These are phyloP conservation scores for Papiliotrema terrestris DNA, from an alignment of 1,284 basidiomycete genomes.

Conservation along the genomic window DNA sequence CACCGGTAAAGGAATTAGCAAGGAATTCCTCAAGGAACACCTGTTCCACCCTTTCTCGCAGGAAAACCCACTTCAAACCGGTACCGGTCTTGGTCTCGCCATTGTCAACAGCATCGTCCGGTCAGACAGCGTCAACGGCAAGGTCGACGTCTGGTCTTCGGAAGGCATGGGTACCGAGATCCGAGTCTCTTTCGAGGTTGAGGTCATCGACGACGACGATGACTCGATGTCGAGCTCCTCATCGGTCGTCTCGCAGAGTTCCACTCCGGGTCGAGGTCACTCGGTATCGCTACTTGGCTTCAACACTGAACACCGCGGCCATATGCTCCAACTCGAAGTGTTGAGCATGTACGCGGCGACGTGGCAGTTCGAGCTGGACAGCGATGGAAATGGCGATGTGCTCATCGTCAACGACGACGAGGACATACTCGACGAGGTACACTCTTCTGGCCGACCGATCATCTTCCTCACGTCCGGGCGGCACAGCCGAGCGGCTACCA, in stretches of 20 bases:
- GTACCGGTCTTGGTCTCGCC: conserved; percentile 92
- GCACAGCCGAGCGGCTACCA: conserved; percentile 50
- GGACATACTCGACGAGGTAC: conserved; percentile 57
- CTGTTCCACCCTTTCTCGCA: conserved; percentile 97
- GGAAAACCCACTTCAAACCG: conserved; percentile 63
- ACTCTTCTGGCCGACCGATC: conserved; percentile 28
- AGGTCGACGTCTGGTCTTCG: conserved; percentile 56
- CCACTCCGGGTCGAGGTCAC: conserved; percentile 48
- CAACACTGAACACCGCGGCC: conserved; percentile 62
- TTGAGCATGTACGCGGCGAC: conserved; percentile 67
- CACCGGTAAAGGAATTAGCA: conserved; percentile 88
- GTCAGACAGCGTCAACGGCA: conserved; percentile 80
- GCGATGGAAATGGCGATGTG: conserved; percentile 62
- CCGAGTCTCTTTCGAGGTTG: conserved; percentile 77
- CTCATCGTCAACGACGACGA: conserved; percentile 79
- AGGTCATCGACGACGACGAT: conserved; percentile 51
- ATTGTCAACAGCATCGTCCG: conserved; percentile 86
- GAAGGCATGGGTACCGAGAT: conserved; percentile 92
- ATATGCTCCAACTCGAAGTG: conserved; percentile 63
- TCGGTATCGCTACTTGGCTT: conserved; percentile 73
- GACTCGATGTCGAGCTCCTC: conserved; percentile 21
- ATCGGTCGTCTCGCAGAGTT: conserved; percentile 5
- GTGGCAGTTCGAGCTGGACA: conserved; percentile 68
- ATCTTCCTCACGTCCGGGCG: conserved; percentile 64
- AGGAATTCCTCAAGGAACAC: conserved; percentile 86